A percentile compares a stretch with the other conserved stretches of the same genome.
Conservation (phyloP, 2,329 filamentous ascomycete species). For the Hymenotorrendiella dingleyae region DNA sequence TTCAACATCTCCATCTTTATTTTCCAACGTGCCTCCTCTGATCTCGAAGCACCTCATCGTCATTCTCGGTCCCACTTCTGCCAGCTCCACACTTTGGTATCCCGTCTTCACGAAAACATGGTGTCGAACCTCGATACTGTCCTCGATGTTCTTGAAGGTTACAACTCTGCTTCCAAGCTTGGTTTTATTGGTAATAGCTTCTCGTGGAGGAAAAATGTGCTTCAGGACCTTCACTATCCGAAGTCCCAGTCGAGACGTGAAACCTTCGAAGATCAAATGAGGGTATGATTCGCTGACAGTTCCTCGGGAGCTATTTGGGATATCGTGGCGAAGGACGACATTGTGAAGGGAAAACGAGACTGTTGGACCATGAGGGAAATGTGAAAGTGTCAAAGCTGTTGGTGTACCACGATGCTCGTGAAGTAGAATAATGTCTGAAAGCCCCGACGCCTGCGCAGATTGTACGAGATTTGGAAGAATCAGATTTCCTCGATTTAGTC, state of each 20-base stretch:
- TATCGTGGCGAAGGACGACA: conserved; percentile 86
- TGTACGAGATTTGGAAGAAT: conserved; percentile 79
- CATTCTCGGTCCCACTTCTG: conserved; percentile 89
- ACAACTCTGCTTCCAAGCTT: conserved; percentile 86
- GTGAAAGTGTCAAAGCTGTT: conserved; percentile 79
- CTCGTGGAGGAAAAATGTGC: conserved; percentile 87
- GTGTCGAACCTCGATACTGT: conserved; percentile 88
- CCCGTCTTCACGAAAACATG: conserved; percentile 92
- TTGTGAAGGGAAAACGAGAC: conserved; percentile 87
- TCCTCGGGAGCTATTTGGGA: conserved; percentile 78
- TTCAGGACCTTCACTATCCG: conserved; percentile 87
- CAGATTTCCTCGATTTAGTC: conserved; percentile 86
- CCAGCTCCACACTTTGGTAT: conserved; percentile 81
- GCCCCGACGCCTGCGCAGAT: conserved; percentile 71
- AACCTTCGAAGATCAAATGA: conserved; percentile 92
- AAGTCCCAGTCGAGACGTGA: conserved; percentile 72
- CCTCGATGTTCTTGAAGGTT: conserved; percentile 90
- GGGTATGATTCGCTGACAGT: conserved; percentile 91
- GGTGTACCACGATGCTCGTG: conserved; percentile 92
- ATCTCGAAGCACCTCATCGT: conserved; percentile 97
- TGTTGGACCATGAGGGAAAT: conserved; percentile 84
- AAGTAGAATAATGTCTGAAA: conserved; percentile 79
- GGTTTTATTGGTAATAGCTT: conserved; percentile 60
- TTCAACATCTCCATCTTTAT: conserved; percentile 91
- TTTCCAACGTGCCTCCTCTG: conserved; percentile 82